These are phyloP conservation scores for Mortierella sp. DNA, from an alignment of 371 early-diverging fungal genomes.

Conservation along the genomic window DNA sequence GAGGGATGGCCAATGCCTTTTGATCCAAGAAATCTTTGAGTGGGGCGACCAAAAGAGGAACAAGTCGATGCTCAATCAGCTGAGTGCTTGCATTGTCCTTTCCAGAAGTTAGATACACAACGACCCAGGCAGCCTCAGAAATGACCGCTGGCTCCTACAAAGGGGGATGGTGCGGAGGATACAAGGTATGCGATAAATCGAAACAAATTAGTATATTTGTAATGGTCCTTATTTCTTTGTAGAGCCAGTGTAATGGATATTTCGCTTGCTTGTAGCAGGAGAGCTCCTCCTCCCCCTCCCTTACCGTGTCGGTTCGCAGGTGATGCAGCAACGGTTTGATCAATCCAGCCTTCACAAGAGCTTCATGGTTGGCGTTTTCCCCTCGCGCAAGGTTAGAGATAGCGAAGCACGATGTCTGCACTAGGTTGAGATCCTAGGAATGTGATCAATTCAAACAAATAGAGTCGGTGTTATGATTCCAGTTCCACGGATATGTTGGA, in stretches of 20 bases:
- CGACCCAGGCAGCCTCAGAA: slow-evolving; percentile 79
- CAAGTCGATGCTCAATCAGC: slow-evolving; percentile 58
- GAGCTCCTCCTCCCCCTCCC: background rate
- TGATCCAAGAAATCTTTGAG: slow-evolving; percentile 44
- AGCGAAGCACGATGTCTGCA: slow-evolving; percentile 83
- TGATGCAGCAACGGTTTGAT: slow-evolving; percentile 56
- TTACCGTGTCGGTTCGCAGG: slow-evolving; percentile 54
- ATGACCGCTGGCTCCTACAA: slow-evolving; percentile 60
- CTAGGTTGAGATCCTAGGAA: slow-evolving; percentile 58
- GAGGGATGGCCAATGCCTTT: slow-evolving; percentile 64
- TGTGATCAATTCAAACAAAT: no score
- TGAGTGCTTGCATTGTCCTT: slow-evolving; percentile 61
- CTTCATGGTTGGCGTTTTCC: slow-evolving; percentile 62
- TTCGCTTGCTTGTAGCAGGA: no score
- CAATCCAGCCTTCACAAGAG: slow-evolving; percentile 59
- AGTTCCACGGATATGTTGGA: no score
- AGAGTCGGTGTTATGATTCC: no score
- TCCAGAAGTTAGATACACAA: slow-evolving; percentile 74
- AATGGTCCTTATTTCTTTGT: background rate
- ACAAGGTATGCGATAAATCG: background rate
- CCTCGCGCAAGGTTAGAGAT: slow-evolving; percentile 79
- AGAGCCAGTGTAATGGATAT: background rate
- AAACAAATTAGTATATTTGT: background rate
- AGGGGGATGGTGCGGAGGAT: background rate
- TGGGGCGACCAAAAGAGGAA: slow-evolving; percentile 52